phyloP scores from a whole-genome alignment of 2,329 filamentous ascomycete species.

The Mycosphaerella arachidis region DNA sequence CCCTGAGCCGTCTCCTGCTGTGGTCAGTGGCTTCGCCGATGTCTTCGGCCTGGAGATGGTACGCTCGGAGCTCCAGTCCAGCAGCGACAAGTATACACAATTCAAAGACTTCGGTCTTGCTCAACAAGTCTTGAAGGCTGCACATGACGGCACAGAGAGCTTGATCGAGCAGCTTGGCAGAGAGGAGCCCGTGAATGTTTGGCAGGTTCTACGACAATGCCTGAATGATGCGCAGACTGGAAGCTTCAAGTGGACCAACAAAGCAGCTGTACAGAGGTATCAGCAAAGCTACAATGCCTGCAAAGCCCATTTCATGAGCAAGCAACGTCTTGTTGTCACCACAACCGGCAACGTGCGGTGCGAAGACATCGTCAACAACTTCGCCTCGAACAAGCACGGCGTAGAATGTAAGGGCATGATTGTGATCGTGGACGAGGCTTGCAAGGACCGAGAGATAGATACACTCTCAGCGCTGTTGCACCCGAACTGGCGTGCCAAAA shows the following conservation, averaged over 20 bases:
- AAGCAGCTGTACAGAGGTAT: conserved; percentile 6
- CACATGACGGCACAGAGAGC: conserved; percentile 1
- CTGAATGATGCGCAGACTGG: conserved; percentile 9
- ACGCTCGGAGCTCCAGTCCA: conserved; percentile 10
- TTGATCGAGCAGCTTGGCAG: neutral
- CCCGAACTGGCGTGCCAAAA: conserved; percentile 11
- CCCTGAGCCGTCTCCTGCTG: neutral
- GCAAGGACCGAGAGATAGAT: conserved; percentile 22
- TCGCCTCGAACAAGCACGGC: conserved; percentile 12
- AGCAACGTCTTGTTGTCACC: conserved; percentile 15
- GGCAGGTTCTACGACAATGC: conserved; percentile 10
- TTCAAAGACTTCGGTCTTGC: conserved; percentile 11
- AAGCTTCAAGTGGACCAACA: conserved; percentile 14
- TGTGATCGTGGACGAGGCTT: conserved; percentile 20
- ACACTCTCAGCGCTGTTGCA: conserved; percentile 11
- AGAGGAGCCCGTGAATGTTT: conserved; percentile 10
- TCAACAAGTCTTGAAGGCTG: conserved; percentile 10
- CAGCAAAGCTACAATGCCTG: conserved; percentile 13
- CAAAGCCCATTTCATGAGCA: conserved; percentile 16
- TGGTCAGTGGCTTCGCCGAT: neutral
- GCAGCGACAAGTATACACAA: conserved; percentile 9
- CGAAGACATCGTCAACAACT: conserved; percentile 16
- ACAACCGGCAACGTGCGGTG: conserved; percentile 20
- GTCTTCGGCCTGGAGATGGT: conserved; percentile 17
- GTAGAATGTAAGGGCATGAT: conserved; percentile 12